Conservation (phyloP, 306 rosid genomes). For the Pachyrhizus erosus region DNA sequence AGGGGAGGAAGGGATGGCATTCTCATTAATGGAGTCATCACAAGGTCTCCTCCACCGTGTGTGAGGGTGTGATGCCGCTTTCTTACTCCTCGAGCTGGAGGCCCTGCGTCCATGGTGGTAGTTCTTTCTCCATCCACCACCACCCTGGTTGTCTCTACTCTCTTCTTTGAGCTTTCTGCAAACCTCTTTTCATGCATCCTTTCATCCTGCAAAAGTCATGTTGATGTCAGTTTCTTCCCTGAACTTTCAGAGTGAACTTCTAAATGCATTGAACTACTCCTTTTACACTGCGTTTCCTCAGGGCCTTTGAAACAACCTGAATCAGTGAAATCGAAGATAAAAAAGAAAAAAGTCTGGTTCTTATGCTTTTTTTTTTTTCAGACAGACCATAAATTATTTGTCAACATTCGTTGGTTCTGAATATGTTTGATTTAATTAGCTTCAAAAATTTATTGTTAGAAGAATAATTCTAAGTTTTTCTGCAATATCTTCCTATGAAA, state of each 20-base stretch:
- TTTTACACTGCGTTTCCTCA: neutral
- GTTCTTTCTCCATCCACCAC: conserved; percentile 38
- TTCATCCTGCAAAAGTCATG: conserved; percentile 65
- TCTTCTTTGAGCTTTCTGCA: conserved; percentile 69
- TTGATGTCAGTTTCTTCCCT: neutral
- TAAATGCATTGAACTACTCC: conserved; percentile 4
- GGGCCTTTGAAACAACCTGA: conserved; percentile 10
- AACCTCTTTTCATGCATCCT: conserved; percentile 63
- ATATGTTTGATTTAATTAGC: neutral
- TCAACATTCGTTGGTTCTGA: neutral
- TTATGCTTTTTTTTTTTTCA: neutral
- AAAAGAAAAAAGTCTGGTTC: neutral
- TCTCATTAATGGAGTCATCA: conserved; percentile 65
- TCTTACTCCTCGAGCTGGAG: conserved; percentile 69
- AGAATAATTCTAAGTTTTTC: neutral
- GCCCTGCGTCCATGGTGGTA: conserved; percentile 40
- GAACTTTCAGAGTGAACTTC: conserved; percentile 21
- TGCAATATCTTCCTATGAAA: neutral
- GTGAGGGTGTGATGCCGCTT: conserved; percentile 92
- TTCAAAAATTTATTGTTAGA: neutral
- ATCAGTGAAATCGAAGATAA: neutral
- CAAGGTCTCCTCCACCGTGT: conserved; percentile 62
- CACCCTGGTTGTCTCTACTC: conserved; percentile 55
- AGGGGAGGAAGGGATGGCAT: conserved; percentile 63
- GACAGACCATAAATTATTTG: neutral